Evolutionary conservation across 306 rosid species (phyloP), one percentile per base, ranked within the genome.

Genomic region (Acacia melanoxylon): DNA sequence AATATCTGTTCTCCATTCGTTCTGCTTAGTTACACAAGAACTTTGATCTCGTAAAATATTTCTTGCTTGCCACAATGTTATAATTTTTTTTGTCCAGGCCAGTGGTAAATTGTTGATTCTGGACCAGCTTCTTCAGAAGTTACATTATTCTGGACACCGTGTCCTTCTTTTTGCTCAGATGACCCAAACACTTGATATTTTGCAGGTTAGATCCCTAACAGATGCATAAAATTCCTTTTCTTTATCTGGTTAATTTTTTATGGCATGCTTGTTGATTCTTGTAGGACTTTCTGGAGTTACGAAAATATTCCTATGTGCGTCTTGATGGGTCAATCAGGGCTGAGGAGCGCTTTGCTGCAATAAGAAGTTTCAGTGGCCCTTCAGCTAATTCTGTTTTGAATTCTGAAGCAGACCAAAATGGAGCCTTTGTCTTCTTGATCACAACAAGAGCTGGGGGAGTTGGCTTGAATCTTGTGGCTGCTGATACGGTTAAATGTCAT

Each of bases 361-460:
- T 95, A 84, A 93, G 95, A 89, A 95, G 97, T 86, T 95, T 95
- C 86, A 93, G 98, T 78, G 76, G 73, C 75, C 82, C 91, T 68
- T 85, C 90, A 80, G 52, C 85, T 68, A 85, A 88, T 87, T 78
- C 63, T 46, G 52, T 85, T 80, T 75, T 84, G 85, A 87, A 83
- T 83, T 86, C 91, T 76, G 90, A 87, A 83, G 75, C 82, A 73
- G 88, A 86, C 33, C 84, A 68, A 44, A 82, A 72, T 85, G 95
- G 85, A 81, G 92, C 99, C 75, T 95, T 93, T 88, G 93, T 95
- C 63, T 95, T 95, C 81, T 80, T 95, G 90, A 95, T 95, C 84
- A 93, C 99, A 42, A 93, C 98, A 48, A 93, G 99, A 86, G 99
- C 98, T 73, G 99, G 99, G 72, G 99, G 99, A 81, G 95, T 95